Evolutionary conservation across 2,329 filamentous ascomycete genomes (phyloP).

Genomic region (Blumeria graminis): DNA sequence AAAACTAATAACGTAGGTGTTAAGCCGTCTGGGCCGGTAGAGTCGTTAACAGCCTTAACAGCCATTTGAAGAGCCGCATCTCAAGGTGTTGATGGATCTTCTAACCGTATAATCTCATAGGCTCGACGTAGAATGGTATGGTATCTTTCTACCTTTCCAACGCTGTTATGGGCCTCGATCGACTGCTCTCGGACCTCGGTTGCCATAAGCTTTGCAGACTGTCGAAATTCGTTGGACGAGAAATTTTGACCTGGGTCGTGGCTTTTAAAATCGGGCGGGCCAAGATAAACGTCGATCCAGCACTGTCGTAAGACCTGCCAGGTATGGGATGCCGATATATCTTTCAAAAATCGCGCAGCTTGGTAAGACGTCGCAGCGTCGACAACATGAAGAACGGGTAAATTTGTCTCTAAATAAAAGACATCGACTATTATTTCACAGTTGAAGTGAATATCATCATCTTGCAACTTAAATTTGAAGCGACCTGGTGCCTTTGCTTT

Average conservation of each 20-base stretch:
- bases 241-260: slow-evolving; percentile 2
- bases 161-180: background rate
- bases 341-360: slow-evolving; percentile 1
- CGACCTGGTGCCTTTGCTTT: background rate
- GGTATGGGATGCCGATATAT: background rate
- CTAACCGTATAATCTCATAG: background rate
- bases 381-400: background rate
- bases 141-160: slow-evolving; percentile 2
- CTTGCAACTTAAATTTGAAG: slow-evolving; percentile 1
- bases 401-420: background rate
- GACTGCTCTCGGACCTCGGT: background rate
- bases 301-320: slow-evolving; percentile 1
- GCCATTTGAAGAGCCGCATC: background rate
- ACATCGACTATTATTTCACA: slow-evolving; percentile 3
- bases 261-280: slow-evolving; percentile 1
- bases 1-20: background rate
- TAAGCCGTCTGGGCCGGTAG: background rate
- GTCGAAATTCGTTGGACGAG: slow-evolving; percentile 2
- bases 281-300: slow-evolving; percentile 3
- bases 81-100: background rate
- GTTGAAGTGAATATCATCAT: slow-evolving; percentile 1
- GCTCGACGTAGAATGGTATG: slow-evolving; percentile 1
- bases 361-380: background rate
- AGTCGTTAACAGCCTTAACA: background rate
- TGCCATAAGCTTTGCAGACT: background rate